Conservation (phyloP, 164 flowering plant species). For the Pachysandra terminalis region DNA sequence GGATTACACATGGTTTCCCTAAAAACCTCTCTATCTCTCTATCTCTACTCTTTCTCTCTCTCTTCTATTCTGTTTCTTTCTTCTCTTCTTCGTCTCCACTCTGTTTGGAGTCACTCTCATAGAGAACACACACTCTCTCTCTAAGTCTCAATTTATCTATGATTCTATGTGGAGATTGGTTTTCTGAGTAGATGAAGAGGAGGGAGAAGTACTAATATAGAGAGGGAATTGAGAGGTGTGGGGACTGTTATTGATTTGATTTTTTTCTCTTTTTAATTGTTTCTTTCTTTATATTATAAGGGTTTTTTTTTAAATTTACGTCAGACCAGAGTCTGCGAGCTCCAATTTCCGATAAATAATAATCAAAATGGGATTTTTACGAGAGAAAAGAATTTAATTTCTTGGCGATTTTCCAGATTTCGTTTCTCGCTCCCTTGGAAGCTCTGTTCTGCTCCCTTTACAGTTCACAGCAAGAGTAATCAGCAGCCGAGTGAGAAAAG, state of each 20-base stretch:
- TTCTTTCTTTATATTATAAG: not conserved
- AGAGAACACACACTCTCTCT: not conserved
- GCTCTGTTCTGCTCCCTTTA: not conserved
- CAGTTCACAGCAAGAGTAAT: not conserved
- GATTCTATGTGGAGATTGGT: not conserved
- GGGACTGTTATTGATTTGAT: not conserved
- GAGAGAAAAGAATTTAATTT: conserved; percentile 1
- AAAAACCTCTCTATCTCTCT: not conserved
- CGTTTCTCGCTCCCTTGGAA: not conserved
- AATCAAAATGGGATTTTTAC: conserved; percentile 6
- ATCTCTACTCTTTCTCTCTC: no score
- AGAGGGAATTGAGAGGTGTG: no score
- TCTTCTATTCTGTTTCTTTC: not conserved
- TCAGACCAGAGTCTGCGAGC: conserved; percentile 18
- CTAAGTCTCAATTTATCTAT: no score
- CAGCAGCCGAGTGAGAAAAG: no score
- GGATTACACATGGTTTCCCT: conserved; percentile 39
- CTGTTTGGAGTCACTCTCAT: conserved; percentile 19
- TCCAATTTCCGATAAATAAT: conserved; percentile 22
- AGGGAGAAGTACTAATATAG: not conserved
- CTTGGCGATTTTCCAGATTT: not conserved
- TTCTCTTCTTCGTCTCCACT: not conserved
- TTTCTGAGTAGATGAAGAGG: not conserved
- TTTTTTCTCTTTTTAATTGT: not conserved
- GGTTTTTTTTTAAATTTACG: conserved; percentile 6